Evolutionary conservation across 495 filamentous ascomycete species (phyloP).

Genomic region (Astrocystis sublimbata): DNA sequence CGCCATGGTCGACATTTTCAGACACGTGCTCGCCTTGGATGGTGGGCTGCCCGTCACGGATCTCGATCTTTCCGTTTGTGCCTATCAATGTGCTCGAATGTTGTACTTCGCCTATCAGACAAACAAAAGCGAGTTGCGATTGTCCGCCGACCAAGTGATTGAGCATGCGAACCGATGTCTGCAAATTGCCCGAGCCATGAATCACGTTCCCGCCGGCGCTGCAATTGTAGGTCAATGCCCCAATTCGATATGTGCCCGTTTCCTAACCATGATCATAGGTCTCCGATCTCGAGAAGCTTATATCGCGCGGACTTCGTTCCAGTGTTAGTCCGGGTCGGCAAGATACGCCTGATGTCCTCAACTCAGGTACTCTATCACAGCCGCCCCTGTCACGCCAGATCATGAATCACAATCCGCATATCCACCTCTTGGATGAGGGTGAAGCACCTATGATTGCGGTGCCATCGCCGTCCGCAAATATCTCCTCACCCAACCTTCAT

Average conservation of each 20-base stretch:
- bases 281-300: conserved; percentile 47
- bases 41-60: conserved; percentile 46
- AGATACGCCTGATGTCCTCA: conserved; percentile 24
- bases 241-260: too few species aligned
- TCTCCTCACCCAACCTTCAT: conserved; percentile 25
- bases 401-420: conserved; percentile 25
- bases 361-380: conserved; percentile 22
- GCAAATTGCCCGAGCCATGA: conserved; percentile 34
- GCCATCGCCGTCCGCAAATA: conserved; percentile 25
- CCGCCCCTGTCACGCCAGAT: conserved; percentile 22
- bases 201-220: conserved; percentile 36
- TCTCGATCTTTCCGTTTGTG: conserved; percentile 49
- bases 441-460: conserved; percentile 29
- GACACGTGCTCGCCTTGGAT: conserved; percentile 40
- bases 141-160: conserved; percentile 30
- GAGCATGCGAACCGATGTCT: conserved; percentile 34
- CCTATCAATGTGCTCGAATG: conserved; percentile 49
- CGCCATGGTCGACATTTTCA: conserved; percentile 51
- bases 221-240: conserved; percentile 39
- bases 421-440: conserved; percentile 31
- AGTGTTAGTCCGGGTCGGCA: conserved; percentile 16
- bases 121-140: conserved; percentile 22
- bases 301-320: conserved; percentile 37
- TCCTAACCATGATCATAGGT: conserved; percentile 29
- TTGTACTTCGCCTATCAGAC: conserved; percentile 34